A percentile compares a stretch with the other conserved stretches of the same genome.
Conservation (phyloP, 345 rosid genomes). For the Rhodamnia rubescens region DNA sequence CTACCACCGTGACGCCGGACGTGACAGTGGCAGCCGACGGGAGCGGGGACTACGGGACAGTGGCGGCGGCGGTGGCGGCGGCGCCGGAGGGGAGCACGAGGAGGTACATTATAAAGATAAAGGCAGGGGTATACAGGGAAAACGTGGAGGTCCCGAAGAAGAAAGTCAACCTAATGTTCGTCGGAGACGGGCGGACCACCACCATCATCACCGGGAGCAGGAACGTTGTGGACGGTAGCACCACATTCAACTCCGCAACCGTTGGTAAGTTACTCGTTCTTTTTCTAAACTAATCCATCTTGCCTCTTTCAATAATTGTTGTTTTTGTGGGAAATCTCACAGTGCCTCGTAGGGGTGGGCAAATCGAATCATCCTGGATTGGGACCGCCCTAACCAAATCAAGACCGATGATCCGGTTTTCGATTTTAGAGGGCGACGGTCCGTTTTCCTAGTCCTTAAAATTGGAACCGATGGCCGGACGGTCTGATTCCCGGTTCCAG, state of each 20-base stretch:
- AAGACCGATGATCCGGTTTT: no score
- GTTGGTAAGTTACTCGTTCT: slow-evolving; percentile 39
- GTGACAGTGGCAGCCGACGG: slow-evolving; percentile 83
- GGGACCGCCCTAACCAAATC: no score
- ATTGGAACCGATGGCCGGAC: no score
- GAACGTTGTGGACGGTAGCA: slow-evolving; percentile 81
- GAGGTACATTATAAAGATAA: slow-evolving; percentile 59
- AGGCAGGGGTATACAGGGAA: slow-evolving; percentile 74
- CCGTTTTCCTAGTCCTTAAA: no score
- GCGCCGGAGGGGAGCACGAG: slow-evolving; percentile 53
- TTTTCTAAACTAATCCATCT: neutral
- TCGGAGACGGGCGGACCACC: slow-evolving; percentile 66
- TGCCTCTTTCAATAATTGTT: neutral
- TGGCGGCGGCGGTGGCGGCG: slow-evolving; percentile 57
- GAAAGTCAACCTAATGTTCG: slow-evolving; percentile 65
- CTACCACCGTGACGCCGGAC: slow-evolving; percentile 38
- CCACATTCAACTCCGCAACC: slow-evolving; percentile 82
- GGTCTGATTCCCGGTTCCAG: no score
- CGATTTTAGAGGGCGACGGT: no score
- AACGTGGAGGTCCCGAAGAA: slow-evolving; percentile 60
- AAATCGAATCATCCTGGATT: no score
- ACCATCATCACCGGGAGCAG: slow-evolving; percentile 68
- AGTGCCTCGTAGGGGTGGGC: no score
- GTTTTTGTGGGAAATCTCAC: neutral
- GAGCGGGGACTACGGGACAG: slow-evolving; percentile 52